Evolutionary conservation across 257 asterid species (phyloP).

Genomic region (Fraxinus pennsylvanica): DNA sequence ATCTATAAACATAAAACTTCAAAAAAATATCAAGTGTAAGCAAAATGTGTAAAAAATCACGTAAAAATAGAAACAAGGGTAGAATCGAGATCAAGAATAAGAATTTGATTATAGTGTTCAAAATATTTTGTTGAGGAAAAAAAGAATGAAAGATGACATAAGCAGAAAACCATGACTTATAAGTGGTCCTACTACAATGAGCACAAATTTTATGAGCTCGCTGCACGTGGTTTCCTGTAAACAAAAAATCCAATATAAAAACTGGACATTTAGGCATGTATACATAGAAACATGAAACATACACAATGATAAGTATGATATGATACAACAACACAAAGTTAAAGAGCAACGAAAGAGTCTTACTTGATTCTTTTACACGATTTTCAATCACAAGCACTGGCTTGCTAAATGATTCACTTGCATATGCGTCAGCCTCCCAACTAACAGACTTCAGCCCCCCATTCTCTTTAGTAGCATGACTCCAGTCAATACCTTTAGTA

Average conservation of each 20-base stretch:
- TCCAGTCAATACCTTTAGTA: slow-evolving; percentile 43
- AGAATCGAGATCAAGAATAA: background rate
- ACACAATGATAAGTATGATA: background rate
- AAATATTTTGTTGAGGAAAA: too few relatives aligned
- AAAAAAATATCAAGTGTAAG: background rate
- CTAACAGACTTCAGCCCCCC: slow-evolving; percentile 39
- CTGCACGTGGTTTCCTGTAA: background rate
- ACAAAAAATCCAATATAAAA: background rate
- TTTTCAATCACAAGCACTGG: slow-evolving; percentile 35
- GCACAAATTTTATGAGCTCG: background rate
- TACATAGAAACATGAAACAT: background rate
- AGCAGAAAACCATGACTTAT: too few relatives aligned
- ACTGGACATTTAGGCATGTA: background rate
- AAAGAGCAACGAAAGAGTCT: slow-evolving; percentile 5
- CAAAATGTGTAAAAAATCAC: background rate
- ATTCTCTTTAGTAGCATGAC: slow-evolving; percentile 28
- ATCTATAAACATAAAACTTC: background rate
- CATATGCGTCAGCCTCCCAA: slow-evolving; percentile 36
- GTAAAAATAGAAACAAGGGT: background rate
- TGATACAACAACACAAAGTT: background rate
- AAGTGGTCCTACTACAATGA: background rate
- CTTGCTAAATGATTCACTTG: slow-evolving; percentile 37
- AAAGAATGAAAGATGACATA: too few relatives aligned
- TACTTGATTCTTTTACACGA: slow-evolving; percentile 37
- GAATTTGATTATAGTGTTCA: too few relatives aligned